Evolutionary conservation across 495 filamentous ascomycete genomes (phyloP).

Genomic region (Arthonia radiata): DNA sequence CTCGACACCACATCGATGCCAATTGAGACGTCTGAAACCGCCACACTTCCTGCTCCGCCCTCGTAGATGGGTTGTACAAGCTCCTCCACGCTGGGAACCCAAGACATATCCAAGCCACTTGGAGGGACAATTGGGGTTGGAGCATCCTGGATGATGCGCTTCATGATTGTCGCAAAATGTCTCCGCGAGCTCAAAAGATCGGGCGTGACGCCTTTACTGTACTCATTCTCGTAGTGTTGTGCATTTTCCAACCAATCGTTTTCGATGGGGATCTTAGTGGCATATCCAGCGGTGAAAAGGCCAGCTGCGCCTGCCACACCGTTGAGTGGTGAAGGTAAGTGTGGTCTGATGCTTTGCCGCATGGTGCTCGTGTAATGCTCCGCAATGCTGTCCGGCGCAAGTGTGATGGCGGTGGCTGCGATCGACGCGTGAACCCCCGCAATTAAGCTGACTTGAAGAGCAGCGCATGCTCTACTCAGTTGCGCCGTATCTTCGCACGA

Average conservation of each 20-base stretch:
- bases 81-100: constrained; percentile 9
- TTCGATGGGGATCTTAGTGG: constrained; percentile 6
- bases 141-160: constrained; percentile 2
- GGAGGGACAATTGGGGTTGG: constrained; percentile 10
- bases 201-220: constrained; percentile 7
- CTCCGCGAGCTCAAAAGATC: constrained; percentile 10
- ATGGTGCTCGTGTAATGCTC: constrained; percentile 17
- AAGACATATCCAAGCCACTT: constrained; percentile 14
- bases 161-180: constrained; percentile 10
- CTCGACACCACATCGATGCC: constrained; percentile 10
- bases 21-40: constrained; percentile 6
- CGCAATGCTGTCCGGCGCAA: too few species aligned
- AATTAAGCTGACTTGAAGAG: too few species aligned
- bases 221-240: constrained; percentile 9
- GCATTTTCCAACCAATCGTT: constrained; percentile 12
- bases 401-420: too few species aligned
- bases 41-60: constrained; percentile 7
- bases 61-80: constrained; percentile 6
- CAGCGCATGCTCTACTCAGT: too few species aligned
- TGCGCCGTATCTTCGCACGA: constrained; percentile 7
- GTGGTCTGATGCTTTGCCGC: constrained; percentile 10
- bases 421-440: too few species aligned
- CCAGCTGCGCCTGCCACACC: constrained; percentile 7
- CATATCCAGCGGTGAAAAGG: constrained; percentile 11
- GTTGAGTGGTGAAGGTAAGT: constrained; percentile 10